A percentile compares a stretch with the other conserved stretches of the same genome.
Conservation (phyloP, 805 yeast genomes). For the Hanseniaspora lindneri region DNA sequence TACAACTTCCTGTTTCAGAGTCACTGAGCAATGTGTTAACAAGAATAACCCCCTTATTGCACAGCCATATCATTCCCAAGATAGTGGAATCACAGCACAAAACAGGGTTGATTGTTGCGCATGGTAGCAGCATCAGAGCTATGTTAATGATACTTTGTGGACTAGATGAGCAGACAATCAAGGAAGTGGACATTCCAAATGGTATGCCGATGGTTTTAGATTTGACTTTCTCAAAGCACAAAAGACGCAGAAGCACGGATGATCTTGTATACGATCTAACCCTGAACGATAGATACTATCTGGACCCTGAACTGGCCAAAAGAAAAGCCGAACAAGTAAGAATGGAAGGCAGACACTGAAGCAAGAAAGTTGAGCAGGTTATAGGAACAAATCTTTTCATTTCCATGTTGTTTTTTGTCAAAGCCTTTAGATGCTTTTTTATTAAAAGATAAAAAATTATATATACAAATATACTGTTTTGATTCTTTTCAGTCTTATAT, state of each 20-base stretch:
- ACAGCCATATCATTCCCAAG: constrained; percentile 36
- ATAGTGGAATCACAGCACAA: constrained; percentile 40
- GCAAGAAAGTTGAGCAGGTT: too few relatives aligned
- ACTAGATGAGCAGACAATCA: constrained; percentile 56
- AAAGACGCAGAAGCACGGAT: not conserved
- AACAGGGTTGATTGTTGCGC: constrained; percentile 60
- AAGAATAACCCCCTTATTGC: constrained; percentile 50
- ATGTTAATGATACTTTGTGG: constrained; percentile 55
- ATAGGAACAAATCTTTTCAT: too few relatives aligned
- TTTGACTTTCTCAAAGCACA: constrained; percentile 27
- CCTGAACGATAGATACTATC: constrained; percentile 46
- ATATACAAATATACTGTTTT: too few relatives aligned
- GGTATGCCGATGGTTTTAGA: constrained; percentile 69
- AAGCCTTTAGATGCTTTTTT: too few relatives aligned
- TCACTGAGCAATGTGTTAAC: constrained; percentile 60
- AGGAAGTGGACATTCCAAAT: constrained; percentile 67
- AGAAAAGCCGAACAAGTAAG: constrained; percentile 71
- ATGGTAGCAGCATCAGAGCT: constrained; percentile 73
- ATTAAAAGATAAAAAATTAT: not conserved
- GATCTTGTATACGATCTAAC: constrained; percentile 32
- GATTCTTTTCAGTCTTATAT: too few relatives aligned
- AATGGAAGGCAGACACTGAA: constrained; percentile 48
- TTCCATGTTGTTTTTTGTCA: too few relatives aligned
- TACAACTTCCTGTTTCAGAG: constrained; percentile 57
- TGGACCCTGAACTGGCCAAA: constrained; percentile 71